A percentile compares a stretch with the other conserved stretches of the same genome.
phyloP scores from a whole-genome alignment of 805 yeast species.

The Candida sonorensis region DNA sequence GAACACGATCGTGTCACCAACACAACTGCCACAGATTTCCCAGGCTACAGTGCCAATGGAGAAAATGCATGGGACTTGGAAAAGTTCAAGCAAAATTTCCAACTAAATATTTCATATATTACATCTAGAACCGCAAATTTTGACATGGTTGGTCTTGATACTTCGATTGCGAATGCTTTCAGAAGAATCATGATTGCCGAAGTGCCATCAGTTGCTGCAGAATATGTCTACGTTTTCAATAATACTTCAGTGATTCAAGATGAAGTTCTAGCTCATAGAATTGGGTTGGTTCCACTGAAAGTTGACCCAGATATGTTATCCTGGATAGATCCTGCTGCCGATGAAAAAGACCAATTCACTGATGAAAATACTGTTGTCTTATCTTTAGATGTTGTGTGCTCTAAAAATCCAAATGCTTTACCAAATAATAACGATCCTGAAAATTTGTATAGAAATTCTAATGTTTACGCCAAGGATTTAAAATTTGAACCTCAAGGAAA shows the following conservation, averaged over 20 bases:
- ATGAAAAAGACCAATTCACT: slow-evolving; percentile 65
- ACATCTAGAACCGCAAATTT: slow-evolving; percentile 73
- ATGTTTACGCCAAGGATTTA: slow-evolving; percentile 84
- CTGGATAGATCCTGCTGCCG: slow-evolving; percentile 69
- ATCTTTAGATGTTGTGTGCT: slow-evolving; percentile 74
- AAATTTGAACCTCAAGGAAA: slow-evolving; percentile 89
- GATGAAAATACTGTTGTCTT: slow-evolving; percentile 87
- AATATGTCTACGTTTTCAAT: slow-evolving; percentile 81
- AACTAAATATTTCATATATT: slow-evolving; percentile 58
- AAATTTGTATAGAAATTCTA: slow-evolving; percentile 74
- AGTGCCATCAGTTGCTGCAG: slow-evolving; percentile 94
- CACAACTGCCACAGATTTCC: slow-evolving; percentile 85
- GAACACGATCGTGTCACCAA: slow-evolving; percentile 89
- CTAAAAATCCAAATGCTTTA: slow-evolving; percentile 79
- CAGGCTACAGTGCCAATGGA: slow-evolving; percentile 63
- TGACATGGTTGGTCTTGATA: slow-evolving; percentile 80
- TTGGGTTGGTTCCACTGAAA: slow-evolving; percentile 85
- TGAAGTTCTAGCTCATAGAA: slow-evolving; percentile 92
- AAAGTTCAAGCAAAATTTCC: slow-evolving; percentile 61
- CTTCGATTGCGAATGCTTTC: slow-evolving; percentile 93
- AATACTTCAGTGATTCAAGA: slow-evolving; percentile 97
- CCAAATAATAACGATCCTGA: slow-evolving; percentile 74
- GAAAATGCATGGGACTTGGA: slow-evolving; percentile 81
- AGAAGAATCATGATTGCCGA: slow-evolving; percentile 96
- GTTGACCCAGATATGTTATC: slow-evolving; percentile 83